phyloP scores from a whole-genome alignment of 495 filamentous ascomycete species.

The Amphirosellinia nigrospora region DNA sequence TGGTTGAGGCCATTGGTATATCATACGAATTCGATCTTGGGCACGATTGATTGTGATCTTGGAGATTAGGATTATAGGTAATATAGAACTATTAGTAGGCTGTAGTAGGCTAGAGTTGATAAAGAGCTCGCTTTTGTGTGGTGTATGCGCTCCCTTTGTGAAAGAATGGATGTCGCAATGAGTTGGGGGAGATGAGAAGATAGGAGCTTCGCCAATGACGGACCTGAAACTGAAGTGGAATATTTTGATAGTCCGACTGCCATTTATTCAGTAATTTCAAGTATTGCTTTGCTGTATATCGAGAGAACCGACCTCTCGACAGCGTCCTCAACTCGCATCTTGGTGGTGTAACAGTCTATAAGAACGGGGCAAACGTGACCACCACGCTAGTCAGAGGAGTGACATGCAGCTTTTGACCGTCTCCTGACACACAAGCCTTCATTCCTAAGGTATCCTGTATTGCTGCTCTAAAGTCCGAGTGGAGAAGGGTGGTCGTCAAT shows the following conservation, averaged over 20 bases:
- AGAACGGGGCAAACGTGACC: neutral
- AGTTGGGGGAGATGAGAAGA: slow-evolving; percentile 44
- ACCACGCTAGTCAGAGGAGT: slow-evolving; percentile 23
- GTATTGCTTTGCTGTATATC: neutral
- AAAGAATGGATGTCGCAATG: slow-evolving; percentile 56
- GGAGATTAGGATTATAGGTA: slow-evolving; percentile 51
- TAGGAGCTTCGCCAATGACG: slow-evolving; percentile 28
- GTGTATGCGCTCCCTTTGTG: slow-evolving; percentile 65
- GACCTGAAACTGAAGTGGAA: slow-evolving; percentile 34
- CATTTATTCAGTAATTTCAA: slow-evolving; percentile 6
- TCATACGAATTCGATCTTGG: slow-evolving; percentile 4
- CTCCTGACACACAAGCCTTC: slow-evolving; percentile 34
- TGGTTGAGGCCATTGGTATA: neutral
- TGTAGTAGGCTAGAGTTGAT: slow-evolving; percentile 62
- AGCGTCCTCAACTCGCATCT: too few species aligned
- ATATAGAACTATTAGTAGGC: slow-evolving; percentile 43
- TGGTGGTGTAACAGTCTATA: neutral
- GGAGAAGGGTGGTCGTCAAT: slow-evolving; percentile 28
- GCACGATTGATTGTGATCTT: slow-evolving; percentile 42
- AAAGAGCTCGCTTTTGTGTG: slow-evolving; percentile 54
- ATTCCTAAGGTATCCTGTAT: slow-evolving; percentile 39
- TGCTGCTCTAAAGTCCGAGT: slow-evolving; percentile 35
- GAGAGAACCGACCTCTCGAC: slow-evolving; percentile 13
- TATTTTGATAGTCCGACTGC: slow-evolving; percentile 23
- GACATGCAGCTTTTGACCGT: slow-evolving; percentile 33